These are phyloP conservation scores for Pythium inflatum DNA, from an alignment of 352 stramenopile genomes.

Conservation along the genomic window DNA sequence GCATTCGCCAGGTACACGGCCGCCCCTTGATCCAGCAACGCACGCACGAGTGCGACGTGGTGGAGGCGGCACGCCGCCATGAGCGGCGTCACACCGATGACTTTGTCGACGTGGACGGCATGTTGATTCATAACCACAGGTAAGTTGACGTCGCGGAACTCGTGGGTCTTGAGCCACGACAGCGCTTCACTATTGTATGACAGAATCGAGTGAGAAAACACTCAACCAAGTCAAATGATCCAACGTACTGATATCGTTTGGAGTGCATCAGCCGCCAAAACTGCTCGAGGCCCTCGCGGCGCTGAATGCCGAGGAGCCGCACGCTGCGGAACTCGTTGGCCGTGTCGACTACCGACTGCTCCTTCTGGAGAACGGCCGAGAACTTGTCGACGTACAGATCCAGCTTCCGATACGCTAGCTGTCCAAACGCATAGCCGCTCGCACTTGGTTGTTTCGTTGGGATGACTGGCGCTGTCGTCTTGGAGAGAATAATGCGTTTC, in stretches of 20 bases:
- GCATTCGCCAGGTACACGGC: constrained; percentile 56
- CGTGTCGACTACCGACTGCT: constrained; percentile 38
- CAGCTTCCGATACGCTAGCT: constrained; percentile 45
- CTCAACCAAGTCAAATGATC: neutral
- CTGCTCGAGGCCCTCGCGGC: constrained; percentile 49
- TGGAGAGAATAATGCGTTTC: constrained; percentile 66
- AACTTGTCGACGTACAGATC: constrained; percentile 57
- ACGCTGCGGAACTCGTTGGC: constrained; percentile 39
- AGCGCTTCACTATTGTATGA: constrained; percentile 52
- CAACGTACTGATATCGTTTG: constrained; percentile 38
- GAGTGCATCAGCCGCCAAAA: constrained; percentile 66
- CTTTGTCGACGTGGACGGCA: constrained; percentile 20
- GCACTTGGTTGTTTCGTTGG: neutral
- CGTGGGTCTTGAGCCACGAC: constrained; percentile 61
- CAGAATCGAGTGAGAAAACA: neutral
- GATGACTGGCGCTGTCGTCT: neutral
- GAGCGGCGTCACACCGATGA: constrained; percentile 60
- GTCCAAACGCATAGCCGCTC: neutral
- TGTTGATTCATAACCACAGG: constrained; percentile 37
- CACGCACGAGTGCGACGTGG: constrained; percentile 50
- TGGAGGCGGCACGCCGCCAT: constrained; percentile 68
- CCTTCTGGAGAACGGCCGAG: constrained; percentile 35
- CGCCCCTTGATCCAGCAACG: constrained; percentile 55
- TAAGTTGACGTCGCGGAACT: constrained; percentile 73
- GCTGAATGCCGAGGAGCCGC: constrained; percentile 42